Evolutionary conservation across 139 green algal genomes (phyloP).

Genomic region (Closterium sp.): DNA sequence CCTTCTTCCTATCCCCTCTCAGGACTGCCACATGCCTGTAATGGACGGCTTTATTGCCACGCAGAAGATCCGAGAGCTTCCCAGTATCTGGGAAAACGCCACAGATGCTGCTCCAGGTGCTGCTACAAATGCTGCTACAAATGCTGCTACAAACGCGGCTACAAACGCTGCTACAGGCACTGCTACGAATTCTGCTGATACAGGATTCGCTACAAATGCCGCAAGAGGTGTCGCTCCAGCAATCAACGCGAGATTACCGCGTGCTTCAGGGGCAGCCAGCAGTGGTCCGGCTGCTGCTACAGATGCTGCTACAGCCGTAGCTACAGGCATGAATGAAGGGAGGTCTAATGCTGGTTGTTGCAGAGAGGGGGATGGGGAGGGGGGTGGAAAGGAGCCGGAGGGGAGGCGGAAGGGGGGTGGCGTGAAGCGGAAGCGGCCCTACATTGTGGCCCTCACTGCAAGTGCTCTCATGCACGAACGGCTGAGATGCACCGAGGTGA

Average conservation of each 20-base stretch:
- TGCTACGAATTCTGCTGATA: too few species aligned
- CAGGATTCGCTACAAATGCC: not conserved
- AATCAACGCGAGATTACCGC: too few species aligned
- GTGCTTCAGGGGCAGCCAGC: too few species aligned
- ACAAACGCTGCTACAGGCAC: not conserved
- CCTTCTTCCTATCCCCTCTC: not conserved
- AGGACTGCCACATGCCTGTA: conserved; percentile 46
- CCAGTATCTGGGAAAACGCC: not conserved
- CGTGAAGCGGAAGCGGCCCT: not conserved
- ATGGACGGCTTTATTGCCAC: conserved; percentile 39
- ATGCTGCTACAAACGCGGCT: not conserved
- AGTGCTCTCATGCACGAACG: conserved; percentile 28
- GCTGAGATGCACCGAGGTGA: not conserved
- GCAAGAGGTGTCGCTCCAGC: too few species aligned
- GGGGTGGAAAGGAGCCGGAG: not conserved
- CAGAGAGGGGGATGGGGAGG: not conserved
- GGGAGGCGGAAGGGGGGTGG: not conserved
- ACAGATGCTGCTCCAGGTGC: not conserved
- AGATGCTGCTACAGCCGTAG: not conserved
- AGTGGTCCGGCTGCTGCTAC: not conserved
- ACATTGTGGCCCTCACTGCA: conserved; percentile 27
- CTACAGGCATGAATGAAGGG: not conserved
- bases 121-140: not conserved
- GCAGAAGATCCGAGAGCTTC: conserved; percentile 13
- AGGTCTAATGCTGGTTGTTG: too few species aligned